phyloP scores from a whole-genome alignment of 148 eudicot genomes.

The Camellia granthamiana region DNA sequence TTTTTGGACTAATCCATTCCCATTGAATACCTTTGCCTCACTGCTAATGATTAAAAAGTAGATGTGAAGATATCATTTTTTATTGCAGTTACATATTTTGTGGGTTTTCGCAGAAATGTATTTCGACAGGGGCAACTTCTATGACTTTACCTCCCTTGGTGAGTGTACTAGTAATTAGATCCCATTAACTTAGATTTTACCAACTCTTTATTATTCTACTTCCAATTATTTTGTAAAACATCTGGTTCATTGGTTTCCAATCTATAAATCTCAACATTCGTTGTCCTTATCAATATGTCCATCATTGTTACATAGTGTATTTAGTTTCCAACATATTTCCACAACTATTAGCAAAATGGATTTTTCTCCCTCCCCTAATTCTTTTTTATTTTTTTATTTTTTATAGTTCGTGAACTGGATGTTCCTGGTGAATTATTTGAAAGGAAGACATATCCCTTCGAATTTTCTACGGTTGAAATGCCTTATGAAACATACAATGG shows the following conservation, averaged over 20 bases:
- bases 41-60: not conserved
- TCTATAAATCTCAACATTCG: not conserved
- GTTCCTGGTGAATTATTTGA: constrained; percentile 97
- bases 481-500: constrained; percentile 94
- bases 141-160: constrained; percentile 98
- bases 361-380: not conserved
- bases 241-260: not conserved
- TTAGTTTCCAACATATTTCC: not conserved
- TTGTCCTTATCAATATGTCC: not conserved
- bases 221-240: not conserved
- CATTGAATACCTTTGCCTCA: not conserved
- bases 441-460: constrained; percentile 83
- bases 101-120: constrained; percentile 83
- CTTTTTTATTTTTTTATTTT: not conserved
- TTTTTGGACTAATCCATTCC: not conserved
- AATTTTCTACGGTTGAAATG: constrained; percentile 98
- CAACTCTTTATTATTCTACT: not conserved
- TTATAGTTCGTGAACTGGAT: constrained; percentile 94
- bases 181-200: not conserved
- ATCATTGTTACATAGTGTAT: not conserved
- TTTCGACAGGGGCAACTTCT: constrained; percentile 90
- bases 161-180: constrained; percentile 21
- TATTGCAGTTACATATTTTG: constrained; percentile 18
- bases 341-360: not conserved
- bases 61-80: not conserved